Evolutionary conservation across 2,329 filamentous ascomycete species (phyloP).

Genomic region (Chlorencoelia australis): DNA sequence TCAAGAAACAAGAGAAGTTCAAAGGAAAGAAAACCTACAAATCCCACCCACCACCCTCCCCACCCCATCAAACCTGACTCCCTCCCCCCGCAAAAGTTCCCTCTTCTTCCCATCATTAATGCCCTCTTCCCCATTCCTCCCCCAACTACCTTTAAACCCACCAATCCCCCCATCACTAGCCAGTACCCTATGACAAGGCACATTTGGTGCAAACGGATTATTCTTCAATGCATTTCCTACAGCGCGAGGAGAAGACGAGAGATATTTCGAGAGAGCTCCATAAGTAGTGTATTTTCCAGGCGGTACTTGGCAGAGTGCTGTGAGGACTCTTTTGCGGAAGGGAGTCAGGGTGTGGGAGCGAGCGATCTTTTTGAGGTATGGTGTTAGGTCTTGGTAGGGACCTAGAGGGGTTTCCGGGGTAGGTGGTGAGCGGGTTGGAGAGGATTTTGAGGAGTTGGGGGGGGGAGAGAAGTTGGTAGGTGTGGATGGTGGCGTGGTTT

Average conservation of each 20-base stretch:
- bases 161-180: constrained; percentile 62
- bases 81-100: constrained; percentile 48
- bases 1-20: too few relatives aligned
- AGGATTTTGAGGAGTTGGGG: constrained; percentile 12
- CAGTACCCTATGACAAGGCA: constrained; percentile 75
- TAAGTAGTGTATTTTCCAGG: constrained; percentile 69
- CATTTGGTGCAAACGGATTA: constrained; percentile 74
- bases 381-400: constrained; percentile 15
- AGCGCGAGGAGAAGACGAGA: constrained; percentile 63
- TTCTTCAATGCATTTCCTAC: constrained; percentile 66
- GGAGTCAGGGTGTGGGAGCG: constrained; percentile 29
- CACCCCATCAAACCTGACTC: constrained; percentile 50
- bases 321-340: constrained; percentile 58
- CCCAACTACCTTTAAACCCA: constrained; percentile 60
- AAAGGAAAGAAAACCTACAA: too few relatives aligned
- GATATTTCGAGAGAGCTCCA: constrained; percentile 55
- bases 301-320: constrained; percentile 67
- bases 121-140: constrained; percentile 48
- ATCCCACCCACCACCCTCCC: constrained; percentile 46
- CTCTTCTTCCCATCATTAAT: constrained; percentile 54
- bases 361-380: constrained; percentile 19
- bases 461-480: constrained; percentile 32
- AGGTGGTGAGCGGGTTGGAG: constrained; percentile 27
- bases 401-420: constrained; percentile 40
- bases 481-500: background rate